Evolutionary conservation across 768 basidiomycete genomes (phyloP), one percentile per base, ranked within the genome.

Genomic region (Mycena venus): DNA sequence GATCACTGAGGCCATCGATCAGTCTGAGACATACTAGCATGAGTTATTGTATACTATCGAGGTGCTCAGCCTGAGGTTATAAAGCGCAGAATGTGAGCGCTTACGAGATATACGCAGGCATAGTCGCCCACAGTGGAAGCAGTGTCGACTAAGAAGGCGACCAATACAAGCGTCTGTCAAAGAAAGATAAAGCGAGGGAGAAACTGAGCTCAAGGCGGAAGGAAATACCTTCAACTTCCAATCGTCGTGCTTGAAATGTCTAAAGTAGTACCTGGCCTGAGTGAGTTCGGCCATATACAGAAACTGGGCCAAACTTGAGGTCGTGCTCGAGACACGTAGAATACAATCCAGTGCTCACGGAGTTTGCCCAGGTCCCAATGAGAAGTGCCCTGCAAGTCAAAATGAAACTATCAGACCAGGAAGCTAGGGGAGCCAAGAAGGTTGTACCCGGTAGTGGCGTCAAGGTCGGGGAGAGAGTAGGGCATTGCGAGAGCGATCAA

Each of bases 261-360:
- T 21, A 10, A 47, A 47, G 44, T 47, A 47, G 19, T 47, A n/a
- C 21, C 44, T 47, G 19, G 44, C 66, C 40, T 68, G 66, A 21
- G 32, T 59, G 38, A 68, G 66, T 32, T 68, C 66, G 66, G 66
- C 66, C 66, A 59, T 68, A 47, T 68, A 68, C 40, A 68, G 55
- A 47, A 68, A 58, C 66, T 68, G 40, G 66, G 66, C 66, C 55
- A 40, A 44, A 42, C 21, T 58, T 68, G 66, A 68, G 66, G 42
- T 49, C 51, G 29, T 55, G 51, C 25, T 55, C 27, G 51, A 42
- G 40, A 15, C 40, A 7, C 40, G 17, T 38, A 44, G 29, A 66
- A 55, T 36, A 55, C 12, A 23, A 40, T 53, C 34, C 55, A 44
- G 66, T 58, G 56, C 66, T 42, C 55, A 68, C 66, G 38, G 66